These are phyloP conservation scores for Fusarium hostae DNA, from an alignment of 2,329 filamentous ascomycete genomes.

Conservation along the genomic window DNA sequence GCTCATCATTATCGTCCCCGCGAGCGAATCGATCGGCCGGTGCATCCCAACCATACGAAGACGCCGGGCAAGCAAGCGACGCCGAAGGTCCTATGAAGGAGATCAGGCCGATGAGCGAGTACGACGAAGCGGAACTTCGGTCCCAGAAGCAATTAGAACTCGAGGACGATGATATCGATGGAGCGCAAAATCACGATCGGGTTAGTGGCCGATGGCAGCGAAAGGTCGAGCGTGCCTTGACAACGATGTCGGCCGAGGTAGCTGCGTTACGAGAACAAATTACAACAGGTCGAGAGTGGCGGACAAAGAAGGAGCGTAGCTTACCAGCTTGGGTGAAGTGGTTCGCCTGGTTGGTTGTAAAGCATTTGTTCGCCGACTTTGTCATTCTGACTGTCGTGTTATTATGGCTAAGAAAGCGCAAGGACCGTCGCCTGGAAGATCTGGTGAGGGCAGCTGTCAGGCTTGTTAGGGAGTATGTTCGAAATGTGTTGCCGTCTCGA, in stretches of 20 bases:
- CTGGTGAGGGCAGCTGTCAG: slow-evolving; percentile 73
- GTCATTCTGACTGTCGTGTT: slow-evolving; percentile 73
- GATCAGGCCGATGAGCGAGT: slow-evolving; percentile 87
- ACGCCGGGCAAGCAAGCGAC: slow-evolving; percentile 60
- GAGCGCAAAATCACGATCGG: slow-evolving; percentile 42
- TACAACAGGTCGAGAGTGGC: slow-evolving; percentile 78
- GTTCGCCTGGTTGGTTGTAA: slow-evolving; percentile 73
- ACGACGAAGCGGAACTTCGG: slow-evolving; percentile 73
- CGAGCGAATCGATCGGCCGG: slow-evolving; percentile 53
- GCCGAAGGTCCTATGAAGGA: slow-evolving; percentile 72
- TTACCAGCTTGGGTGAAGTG: slow-evolving; percentile 77
- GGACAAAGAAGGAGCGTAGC: slow-evolving; percentile 71
- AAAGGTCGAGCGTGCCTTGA: slow-evolving; percentile 85
- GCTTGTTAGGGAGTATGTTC: slow-evolving; percentile 67
- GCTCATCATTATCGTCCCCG: slow-evolving; percentile 68
- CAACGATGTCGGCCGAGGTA: slow-evolving; percentile 91
- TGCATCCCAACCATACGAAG: slow-evolving; percentile 57
- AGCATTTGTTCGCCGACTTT: slow-evolving; percentile 79
- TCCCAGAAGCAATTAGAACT: slow-evolving; percentile 61
- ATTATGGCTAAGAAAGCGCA: slow-evolving; percentile 77
- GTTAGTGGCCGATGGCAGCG: slow-evolving; percentile 75
- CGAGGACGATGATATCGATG: slow-evolving; percentile 58
- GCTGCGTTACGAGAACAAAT: slow-evolving; percentile 93
- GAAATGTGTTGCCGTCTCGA: slow-evolving; percentile 68
- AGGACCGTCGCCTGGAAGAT: slow-evolving; percentile 78